Evolutionary conservation across 2,329 filamentous ascomycete species (phyloP), one percentile per base, ranked within the genome.

Genomic region (Aureobasidium lini): DNA sequence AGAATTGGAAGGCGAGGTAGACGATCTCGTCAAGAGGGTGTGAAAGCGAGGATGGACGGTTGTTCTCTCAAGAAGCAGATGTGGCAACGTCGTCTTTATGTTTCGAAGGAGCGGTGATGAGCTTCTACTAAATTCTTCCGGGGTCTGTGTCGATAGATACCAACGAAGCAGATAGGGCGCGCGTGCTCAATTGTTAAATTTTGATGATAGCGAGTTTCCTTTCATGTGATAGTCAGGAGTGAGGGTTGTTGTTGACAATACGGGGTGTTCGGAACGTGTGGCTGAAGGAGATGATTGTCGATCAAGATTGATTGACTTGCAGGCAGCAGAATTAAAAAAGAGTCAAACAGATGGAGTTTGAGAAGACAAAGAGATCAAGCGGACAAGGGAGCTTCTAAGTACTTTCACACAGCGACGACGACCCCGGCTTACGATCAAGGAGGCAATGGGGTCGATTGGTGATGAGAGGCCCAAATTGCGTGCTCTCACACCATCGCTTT

Each of bases 401-500:
- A 57, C 2, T 57, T 48, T 48, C 4, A 11, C 10, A 8, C 34
- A 18, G 23, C 23, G 23, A 23, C 23, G 23, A 23, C 23, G 23
- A 23, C 23, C 23, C 16, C n/a, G n/a, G 52, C 40, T 56, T 37
- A 56, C 52, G 40, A 46, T n/a, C 1, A n/a, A 36, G 50, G 39
- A 44, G 50, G 28, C 40, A 13, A 54, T 43, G 28, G 13, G n/a
- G 13, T 3, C n/a, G 15, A 11, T 15, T 43, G 11, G 18, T 46
- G 52, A 46, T 56, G 52, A 28, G 53, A 37, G 43, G 9, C 29
- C 16, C 6, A 15, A 47, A 57, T 57, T 47, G 54, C 54, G 54
- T 57, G 54, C 42, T 57, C 23, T 57, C 29, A 39, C 54, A 57
- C 54, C 54, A 57, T 48, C 54, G 52, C 37, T 56, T 56, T 56